Base-by-base conservation (phyloP, 2,329 filamentous ascomycete genomes). In the Fusarium sp. region DNA sequence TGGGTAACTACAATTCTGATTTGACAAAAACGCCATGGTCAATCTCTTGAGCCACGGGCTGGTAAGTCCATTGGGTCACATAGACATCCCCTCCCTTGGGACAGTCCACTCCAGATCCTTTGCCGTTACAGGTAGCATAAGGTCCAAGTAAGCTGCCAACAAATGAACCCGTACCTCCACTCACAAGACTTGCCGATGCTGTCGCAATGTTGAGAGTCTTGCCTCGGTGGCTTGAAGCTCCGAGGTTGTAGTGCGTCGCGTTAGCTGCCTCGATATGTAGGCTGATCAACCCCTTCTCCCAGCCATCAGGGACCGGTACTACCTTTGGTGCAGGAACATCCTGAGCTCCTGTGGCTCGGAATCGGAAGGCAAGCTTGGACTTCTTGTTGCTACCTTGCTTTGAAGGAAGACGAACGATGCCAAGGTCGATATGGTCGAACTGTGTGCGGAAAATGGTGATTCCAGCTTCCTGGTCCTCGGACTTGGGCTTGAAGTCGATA, bases 361-460 rank as follows among this genome's bases (percentile, higher is more conserved):
- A 60, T 4, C 70, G 66, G 4, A 73, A 60, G 1, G 57, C 55
- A 1, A 73, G 41, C 0, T 54, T 42, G 1, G 69, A 55, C 4
- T 73, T 56, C 16, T 72, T 42, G 9, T 38, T 44, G 1, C 66
- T 41, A 0, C 59, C 63, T 46, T 66, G 27, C 0, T n/a, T 33
- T 5, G 42, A 8, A 1, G 59, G 59, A 2, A 63, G 38, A 10
- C 56, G 66, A 7, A 63, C 21, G 19, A 68, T 42, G 3, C 66
- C 66, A 3, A 73, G 49, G 31, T 73, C 71, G 5, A 73, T 69
- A 6, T 73, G 71, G n/a, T 73, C 63, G 6, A 73, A 44, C 12
- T 73, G 71, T 3, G 71, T 73, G 9, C 62, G 59, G 19, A 73
- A 73, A 4, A 71, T 10, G 1, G 62, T 69, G 3, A 73, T 51